Conservation (phyloP, 768 basidiomycete genomes). For the Termitomyces sp. region DNA sequence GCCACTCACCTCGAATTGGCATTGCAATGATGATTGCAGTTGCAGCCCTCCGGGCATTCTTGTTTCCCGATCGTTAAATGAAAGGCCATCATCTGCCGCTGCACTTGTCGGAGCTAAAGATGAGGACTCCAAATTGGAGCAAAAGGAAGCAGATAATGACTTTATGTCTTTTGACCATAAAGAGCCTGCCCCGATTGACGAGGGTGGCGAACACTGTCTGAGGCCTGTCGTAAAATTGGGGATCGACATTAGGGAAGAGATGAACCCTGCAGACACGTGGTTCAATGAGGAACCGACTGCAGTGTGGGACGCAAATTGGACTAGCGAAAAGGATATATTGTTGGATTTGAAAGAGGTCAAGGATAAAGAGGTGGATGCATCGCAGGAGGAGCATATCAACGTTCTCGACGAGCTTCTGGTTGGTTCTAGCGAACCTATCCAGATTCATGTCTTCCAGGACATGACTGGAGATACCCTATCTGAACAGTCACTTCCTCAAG, state of each 20-base stretch:
- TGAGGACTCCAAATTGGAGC: not conserved
- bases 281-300: conserved; percentile 14
- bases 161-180: not conserved
- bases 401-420: conserved; percentile 5
- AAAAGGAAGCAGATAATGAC: not conserved
- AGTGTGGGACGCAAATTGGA: conserved; percentile 11
- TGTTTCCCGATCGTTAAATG: not conserved
- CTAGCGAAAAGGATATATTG: not conserved
- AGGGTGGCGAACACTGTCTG: not conserved
- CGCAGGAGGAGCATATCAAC: not conserved
- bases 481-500: not conserved
- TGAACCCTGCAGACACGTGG: conserved; percentile 14
- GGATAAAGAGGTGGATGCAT: not conserved
- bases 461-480: not conserved
- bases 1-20: conserved; percentile 3
- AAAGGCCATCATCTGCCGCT: not conserved
- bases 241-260: not conserved
- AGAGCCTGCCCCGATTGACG: not conserved
- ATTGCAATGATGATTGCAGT: conserved; percentile 11
- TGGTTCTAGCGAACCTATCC: conserved; percentile 1
- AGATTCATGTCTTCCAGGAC: conserved; percentile 6
- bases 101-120: not conserved
- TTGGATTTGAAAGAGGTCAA: not conserved
- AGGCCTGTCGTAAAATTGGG: not conserved
- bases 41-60: conserved; percentile 5